Evolutionary conservation across 2,329 filamentous ascomycete species (phyloP).

Genomic region (Trichoderma sp.): DNA sequence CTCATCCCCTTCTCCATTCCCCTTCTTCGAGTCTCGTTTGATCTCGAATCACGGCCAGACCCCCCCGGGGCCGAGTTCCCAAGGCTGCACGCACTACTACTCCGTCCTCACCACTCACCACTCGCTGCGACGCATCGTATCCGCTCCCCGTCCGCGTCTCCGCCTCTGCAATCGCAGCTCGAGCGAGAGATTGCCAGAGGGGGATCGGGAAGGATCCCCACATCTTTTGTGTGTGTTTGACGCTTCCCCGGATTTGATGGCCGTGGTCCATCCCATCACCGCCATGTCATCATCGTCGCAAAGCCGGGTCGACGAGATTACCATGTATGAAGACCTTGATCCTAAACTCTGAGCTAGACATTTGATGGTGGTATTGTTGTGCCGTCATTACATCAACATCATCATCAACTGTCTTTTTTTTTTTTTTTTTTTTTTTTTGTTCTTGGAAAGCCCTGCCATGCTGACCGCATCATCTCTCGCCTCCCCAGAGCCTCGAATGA

Average conservation of each 20-base stretch:
- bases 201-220: constrained; percentile 19
- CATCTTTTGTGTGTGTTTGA: constrained; percentile 13
- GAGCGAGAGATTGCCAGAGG: constrained; percentile 16
- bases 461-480: neutral
- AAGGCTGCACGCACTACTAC: neutral
- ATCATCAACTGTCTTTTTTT: neutral
- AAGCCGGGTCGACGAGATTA: constrained; percentile 28
- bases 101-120: neutral
- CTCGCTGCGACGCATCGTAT: constrained; percentile 7
- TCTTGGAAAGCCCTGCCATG: neutral
- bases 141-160: constrained; percentile 11
- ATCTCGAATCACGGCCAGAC: neutral
- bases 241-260: constrained; percentile 20
- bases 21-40: neutral
- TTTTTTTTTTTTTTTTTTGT: neutral
- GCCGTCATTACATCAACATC: neutral
- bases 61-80: neutral
- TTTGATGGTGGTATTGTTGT: neutral
- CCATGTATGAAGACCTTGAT: constrained; percentile 26
- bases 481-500: constrained; percentile 26
- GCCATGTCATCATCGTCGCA: constrained; percentile 25
- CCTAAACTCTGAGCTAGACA: neutral
- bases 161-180: constrained; percentile 13
- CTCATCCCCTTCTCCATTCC: neutral
- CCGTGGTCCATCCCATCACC: constrained; percentile 1